Evolutionary conservation across 2,329 filamentous ascomycete genomes (phyloP), one percentile per base, ranked within the genome.

Genomic region (Xylaria multiplex): DNA sequence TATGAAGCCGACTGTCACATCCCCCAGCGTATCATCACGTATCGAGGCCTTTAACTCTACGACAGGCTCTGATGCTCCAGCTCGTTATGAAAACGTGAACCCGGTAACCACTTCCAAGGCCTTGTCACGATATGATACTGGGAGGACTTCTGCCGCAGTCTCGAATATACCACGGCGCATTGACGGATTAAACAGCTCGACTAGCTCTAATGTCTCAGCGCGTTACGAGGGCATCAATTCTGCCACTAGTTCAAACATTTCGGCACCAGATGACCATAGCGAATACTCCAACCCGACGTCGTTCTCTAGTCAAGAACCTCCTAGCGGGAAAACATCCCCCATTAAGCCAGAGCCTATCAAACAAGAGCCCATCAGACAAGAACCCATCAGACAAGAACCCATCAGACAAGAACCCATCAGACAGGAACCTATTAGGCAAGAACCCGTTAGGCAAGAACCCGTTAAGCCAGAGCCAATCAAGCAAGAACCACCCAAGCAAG

Each of bases 261-360:
- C 91, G 14, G 97, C 93, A 77, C 88, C 92, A 70, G 94, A 97
- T 74, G 96, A 93, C 55, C 90, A 92, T 72, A 98, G 95, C 79
- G 95, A 97, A 70, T 92, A 93, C 76, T 97, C 93, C 3, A 93
- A 93, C 72, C 91, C 92, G 42, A 97, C 92, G 4, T 97, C 93
- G 1, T 89, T 95, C 79, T 96, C 93, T 45, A 97, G 93, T 79
- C 86, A 92, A 62, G 95, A 97, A 72, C 91, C 90, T 43, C 84
- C 87, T 5, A 95, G 90, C 73, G 90, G 88, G 5, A 90, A 90
- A 73, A 83, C 85, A 5, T 96, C 93, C 40, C 67, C 68, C 40
- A 45, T 62, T 6, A 67, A 68, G 50, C 45, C 56, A 69, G 81
- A 61, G 69, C 82, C 79, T 4, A 35, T 32, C 13, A 40, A 43